Base-by-base conservation (phyloP, 352 stramenopile genomes). In the Globisporangium parvum region DNA sequence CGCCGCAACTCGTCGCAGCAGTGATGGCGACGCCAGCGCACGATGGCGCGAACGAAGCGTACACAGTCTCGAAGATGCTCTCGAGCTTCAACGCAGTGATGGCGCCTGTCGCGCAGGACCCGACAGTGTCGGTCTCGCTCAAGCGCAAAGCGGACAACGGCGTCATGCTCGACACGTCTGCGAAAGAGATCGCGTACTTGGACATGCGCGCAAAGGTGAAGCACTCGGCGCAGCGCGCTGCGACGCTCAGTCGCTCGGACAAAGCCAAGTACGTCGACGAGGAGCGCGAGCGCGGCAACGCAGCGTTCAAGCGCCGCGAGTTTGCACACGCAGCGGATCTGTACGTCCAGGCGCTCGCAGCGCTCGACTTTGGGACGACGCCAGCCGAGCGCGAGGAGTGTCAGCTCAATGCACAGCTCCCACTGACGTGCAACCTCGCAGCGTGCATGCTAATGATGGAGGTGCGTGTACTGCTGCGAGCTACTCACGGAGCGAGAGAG, bases 51-150 rank as follows among this genome's bases (percentile, higher is more conserved):
- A 42, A 26, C 46, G 46, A 85, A 51, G 78, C 79, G 41, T 93
- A 86, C 70, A 94, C 84, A 23, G 79, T 94, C 48, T 88, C 81
- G 24, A 91, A 88, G 67, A 94, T 94, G 81, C 67, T 94, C 24
- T 58, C 74, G 40, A 87, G 63, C 66, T 89, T 91, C 63, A 93
- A 91, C 48, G 71, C 84, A 48, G 66, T 86, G 44, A 91, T 93
- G 83, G 71, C 72, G 4, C 80, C 80, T 2, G 72, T 88, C 23
- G 77, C 69, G 20, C 68, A 65, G 26, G 66, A 80, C 14, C 55
- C 67, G 11, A 74, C 68, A 17, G 62, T 66, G 17, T 83, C 68
- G 4, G 70, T 88, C 52, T 73, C 73, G 9, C 66, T 94, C 42
- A 84, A 94, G 66, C 75, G 79, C 24, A 85, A 75, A 48, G 73